phyloP scores from a whole-genome alignment of 306 rosid species.

The Fragaria vesca region DNA sequence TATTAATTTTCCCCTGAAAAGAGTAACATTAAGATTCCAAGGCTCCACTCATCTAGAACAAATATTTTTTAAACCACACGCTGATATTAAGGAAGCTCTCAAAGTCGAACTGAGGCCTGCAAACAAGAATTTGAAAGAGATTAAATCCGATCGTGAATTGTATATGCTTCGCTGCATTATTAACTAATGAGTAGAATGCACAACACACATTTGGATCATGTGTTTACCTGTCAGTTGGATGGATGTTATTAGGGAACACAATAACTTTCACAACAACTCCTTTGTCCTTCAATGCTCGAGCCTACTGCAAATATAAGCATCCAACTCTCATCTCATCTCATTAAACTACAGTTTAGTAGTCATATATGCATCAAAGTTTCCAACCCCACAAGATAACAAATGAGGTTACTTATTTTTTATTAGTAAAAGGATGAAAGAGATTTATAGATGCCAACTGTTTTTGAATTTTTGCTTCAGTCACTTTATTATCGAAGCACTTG shows the following conservation, averaged over 20 bases:
- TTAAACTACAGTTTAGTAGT: background rate
- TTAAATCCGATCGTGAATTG: background rate
- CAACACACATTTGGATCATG: slow-evolving; percentile 5
- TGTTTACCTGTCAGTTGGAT: slow-evolving; percentile 69
- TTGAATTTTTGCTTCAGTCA: background rate
- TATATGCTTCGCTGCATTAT: background rate
- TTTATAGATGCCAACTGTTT: background rate
- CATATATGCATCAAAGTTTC: background rate
- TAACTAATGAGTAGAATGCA: background rate
- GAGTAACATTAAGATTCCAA: background rate
- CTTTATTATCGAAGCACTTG: background rate
- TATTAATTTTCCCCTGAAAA: background rate
- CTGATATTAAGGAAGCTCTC: slow-evolving; percentile 88
- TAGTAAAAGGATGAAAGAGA: background rate
- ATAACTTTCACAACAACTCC: slow-evolving; percentile 65
- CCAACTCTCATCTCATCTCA: background rate
- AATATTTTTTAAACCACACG: slow-evolving; percentile 77
- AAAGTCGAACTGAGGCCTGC: slow-evolving; percentile 88
- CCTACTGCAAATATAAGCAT: slow-evolving; percentile 58
- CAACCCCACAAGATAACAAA: background rate
- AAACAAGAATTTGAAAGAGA: background rate
- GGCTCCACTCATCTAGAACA: slow-evolving; percentile 44
- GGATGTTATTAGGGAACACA: slow-evolving; percentile 74
- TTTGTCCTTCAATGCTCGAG: slow-evolving; percentile 76
- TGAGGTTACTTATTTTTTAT: background rate